A percentile compares a stretch with the other conserved stretches of the same genome.
phyloP scores from a whole-genome alignment of 208 protist genomes.

The Trypanosoma lewisi region DNA sequence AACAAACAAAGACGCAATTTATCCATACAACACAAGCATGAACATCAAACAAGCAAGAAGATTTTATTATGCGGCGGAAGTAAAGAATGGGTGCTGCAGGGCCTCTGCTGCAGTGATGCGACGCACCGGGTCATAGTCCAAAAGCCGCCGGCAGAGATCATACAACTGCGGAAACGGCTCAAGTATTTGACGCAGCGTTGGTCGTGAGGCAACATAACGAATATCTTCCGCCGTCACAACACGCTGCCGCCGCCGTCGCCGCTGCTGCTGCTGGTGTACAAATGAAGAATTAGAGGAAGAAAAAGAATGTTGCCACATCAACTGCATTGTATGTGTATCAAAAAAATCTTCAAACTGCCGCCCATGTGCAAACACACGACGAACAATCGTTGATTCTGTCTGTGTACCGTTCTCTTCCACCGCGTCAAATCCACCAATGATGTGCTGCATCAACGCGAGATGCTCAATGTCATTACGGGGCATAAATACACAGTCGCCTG shows the following conservation, averaged over 20 bases:
- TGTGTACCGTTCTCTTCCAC: constrained; percentile 6
- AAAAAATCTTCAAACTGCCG: constrained; percentile 62
- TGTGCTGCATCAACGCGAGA: constrained; percentile 71
- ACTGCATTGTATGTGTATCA: constrained; percentile 35
- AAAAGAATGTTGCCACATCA: constrained; percentile 35
- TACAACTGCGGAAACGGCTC: constrained; percentile 47
- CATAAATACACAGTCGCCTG: constrained; percentile 75
- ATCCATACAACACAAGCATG: too few relatives aligned
- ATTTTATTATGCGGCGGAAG: not conserved
- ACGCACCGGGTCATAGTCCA: constrained; percentile 84
- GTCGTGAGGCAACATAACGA: constrained; percentile 47
- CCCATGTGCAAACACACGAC: constrained; percentile 42
- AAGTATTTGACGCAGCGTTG: constrained; percentile 61
- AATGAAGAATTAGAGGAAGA: not conserved
- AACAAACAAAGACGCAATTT: not conserved
- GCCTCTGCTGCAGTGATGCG: constrained; percentile 90
- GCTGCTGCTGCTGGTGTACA: not conserved
- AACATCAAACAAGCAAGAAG: not conserved
- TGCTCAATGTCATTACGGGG: constrained; percentile 74
- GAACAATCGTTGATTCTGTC: constrained; percentile 1
- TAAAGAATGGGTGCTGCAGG: constrained; percentile 82
- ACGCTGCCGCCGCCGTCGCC: not conserved
- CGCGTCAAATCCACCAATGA: constrained; percentile 59
- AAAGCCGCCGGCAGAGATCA: constrained; percentile 64
- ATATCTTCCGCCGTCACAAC: constrained; percentile 41